Conservation (phyloP, 345 rosid genomes). For the Aquilaria sinensis region DNA sequence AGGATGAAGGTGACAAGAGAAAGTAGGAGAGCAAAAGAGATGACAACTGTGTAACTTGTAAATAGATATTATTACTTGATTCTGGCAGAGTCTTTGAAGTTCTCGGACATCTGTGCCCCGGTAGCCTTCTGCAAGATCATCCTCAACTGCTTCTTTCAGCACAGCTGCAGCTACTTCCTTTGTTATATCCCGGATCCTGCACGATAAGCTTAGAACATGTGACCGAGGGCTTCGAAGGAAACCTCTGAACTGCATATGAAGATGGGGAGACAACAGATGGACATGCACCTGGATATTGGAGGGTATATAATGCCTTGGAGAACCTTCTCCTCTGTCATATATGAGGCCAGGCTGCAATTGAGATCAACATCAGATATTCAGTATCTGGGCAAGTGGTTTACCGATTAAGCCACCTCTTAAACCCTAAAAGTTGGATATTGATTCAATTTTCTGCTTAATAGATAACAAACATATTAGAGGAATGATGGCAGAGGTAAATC, state of each 20-base stretch:
- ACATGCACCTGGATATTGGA: constrained; percentile 58
- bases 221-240: neutral
- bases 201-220: neutral
- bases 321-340: constrained; percentile 86
- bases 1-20: neutral
- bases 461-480: too few relatives aligned
- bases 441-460: neutral
- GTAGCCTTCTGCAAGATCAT: constrained; percentile 68
- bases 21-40: too few relatives aligned
- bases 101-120: constrained; percentile 72
- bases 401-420: neutral
- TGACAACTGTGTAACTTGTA: neutral
- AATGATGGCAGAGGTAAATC: too few relatives aligned
- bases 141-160: constrained; percentile 68
- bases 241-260: neutral
- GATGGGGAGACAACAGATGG: neutral
- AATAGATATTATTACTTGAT: constrained; percentile 26
- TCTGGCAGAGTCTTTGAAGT: constrained; percentile 31
- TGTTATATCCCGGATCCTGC: constrained; percentile 81
- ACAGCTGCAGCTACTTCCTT: constrained; percentile 79
- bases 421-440: neutral
- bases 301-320: constrained; percentile 70
- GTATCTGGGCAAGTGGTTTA: neutral
- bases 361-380: constrained; percentile 17
- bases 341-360: constrained; percentile 69